Evolutionary conservation across 1,284 basidiomycete genomes (phyloP).

Genomic region (Sanguinoderma infundibulare): DNA sequence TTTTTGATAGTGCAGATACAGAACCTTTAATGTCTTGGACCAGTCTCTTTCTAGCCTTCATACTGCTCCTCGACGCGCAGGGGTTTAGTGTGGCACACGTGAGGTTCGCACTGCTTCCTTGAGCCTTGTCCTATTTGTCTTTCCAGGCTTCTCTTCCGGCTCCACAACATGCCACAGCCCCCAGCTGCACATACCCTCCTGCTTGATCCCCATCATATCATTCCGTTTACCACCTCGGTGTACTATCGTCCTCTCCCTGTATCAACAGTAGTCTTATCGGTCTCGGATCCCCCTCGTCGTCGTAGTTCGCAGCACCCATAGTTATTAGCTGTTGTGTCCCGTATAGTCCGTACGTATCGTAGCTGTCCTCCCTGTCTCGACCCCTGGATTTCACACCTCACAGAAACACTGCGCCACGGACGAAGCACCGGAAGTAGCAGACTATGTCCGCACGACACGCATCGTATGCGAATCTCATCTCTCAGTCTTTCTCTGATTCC

Average conservation of each 20-base stretch:
- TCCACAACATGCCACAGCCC: neutral
- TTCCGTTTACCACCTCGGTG: slow-evolving; percentile 10
- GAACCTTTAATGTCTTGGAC: slow-evolving; percentile 53
- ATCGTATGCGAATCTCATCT: neutral
- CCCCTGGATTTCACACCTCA: neutral
- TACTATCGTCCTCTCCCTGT: slow-evolving; percentile 22
- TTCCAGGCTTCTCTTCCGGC: neutral
- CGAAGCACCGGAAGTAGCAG: slow-evolving; percentile 7
- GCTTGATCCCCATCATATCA: slow-evolving; percentile 7
- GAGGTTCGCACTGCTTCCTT: slow-evolving; percentile 6
- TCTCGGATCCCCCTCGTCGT: slow-evolving; percentile 5
- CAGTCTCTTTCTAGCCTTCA: neutral
- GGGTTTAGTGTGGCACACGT: slow-evolving; percentile 12
- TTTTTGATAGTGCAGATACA: slow-evolving; percentile 94
- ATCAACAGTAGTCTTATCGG: slow-evolving; percentile 23
- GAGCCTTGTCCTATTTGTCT: slow-evolving; percentile 1
- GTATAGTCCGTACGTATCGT: slow-evolving; percentile 9
- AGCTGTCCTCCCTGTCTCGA: slow-evolving; percentile 7
- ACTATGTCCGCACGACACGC: slow-evolving; percentile 9
- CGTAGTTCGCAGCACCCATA: slow-evolving; percentile 2
- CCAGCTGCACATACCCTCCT: slow-evolving; percentile 12
- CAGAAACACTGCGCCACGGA: slow-evolving; percentile 13
- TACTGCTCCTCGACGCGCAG: slow-evolving; percentile 2
- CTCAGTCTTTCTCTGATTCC: neutral
- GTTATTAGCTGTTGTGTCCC: slow-evolving; percentile 15